Evolutionary conservation across 2,329 filamentous ascomycete species (phyloP).

Genomic region (Dryadomyces quercivorus): DNA sequence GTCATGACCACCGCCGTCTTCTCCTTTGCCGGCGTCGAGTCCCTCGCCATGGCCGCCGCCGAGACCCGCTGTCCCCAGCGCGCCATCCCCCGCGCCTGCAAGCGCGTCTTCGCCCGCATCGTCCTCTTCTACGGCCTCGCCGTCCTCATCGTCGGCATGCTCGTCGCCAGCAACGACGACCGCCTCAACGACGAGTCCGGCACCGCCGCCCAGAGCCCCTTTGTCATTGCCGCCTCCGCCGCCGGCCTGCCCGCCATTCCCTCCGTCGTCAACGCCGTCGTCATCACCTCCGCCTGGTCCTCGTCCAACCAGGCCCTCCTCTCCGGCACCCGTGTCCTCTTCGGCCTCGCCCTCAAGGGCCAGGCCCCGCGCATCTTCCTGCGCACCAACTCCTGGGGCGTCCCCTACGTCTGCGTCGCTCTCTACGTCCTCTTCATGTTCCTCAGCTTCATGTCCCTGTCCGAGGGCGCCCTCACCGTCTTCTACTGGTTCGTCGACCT

Average conservation of each 20-base stretch:
- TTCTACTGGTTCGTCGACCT: constrained; percentile 67
- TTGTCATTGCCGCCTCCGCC: constrained; percentile 58
- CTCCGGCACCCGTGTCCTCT: constrained; percentile 46
- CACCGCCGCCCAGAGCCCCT: constrained; percentile 47
- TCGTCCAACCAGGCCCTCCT: constrained; percentile 55
- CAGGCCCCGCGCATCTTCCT: constrained; percentile 47
- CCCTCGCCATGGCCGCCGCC: constrained; percentile 35
- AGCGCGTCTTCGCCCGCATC: constrained; percentile 65
- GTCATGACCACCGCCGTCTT: constrained; percentile 46
- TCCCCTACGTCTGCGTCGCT: constrained; percentile 43
- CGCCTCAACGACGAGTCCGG: constrained; percentile 32
- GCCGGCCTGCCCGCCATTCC: constrained; percentile 57
- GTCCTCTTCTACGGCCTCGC: constrained; percentile 53
- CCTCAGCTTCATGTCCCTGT: constrained; percentile 46
- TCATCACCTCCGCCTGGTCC: constrained; percentile 61
- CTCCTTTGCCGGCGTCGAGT: constrained; percentile 47
- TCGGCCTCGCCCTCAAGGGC: constrained; percentile 45
- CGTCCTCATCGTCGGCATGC: constrained; percentile 59
- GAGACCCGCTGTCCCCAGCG: constrained; percentile 63
- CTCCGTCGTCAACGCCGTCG: constrained; percentile 63
- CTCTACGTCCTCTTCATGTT: constrained; percentile 34
- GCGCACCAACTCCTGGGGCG: constrained; percentile 35
- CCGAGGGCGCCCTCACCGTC: constrained; percentile 41
- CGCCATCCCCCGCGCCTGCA: constrained; percentile 60
- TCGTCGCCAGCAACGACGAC: constrained; percentile 47